A percentile compares a stretch with the other conserved stretches of the same genome.
phyloP scores from a whole-genome alignment of 73 alveolate genomes.

The Blepharisma japonicum region DNA sequence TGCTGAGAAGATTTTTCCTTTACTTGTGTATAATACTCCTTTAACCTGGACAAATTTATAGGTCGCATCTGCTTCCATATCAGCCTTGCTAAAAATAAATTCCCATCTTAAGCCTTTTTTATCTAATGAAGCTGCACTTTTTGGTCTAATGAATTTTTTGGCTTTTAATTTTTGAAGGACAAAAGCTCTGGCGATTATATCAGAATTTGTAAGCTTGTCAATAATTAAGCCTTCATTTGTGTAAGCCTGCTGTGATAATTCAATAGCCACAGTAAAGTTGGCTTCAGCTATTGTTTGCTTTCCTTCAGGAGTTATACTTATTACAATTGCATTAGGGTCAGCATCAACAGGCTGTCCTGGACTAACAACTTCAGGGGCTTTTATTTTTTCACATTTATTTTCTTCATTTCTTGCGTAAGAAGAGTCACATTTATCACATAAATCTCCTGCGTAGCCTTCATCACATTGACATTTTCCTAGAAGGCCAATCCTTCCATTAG shows the following conservation, averaged over 20 bases:
- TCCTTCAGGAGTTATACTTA: neutral
- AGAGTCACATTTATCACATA: neutral
- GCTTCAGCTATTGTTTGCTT: no score
- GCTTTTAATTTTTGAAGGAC: neutral
- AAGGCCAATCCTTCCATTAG: neutral
- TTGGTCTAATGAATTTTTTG: neutral
- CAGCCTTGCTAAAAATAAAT: neutral
- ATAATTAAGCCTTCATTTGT: neutral
- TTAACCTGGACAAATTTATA: constrained; percentile 7
- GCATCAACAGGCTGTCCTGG: neutral
- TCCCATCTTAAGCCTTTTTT: neutral
- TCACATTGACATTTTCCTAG: neutral
- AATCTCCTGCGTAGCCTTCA: neutral
- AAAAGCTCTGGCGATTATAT: neutral
- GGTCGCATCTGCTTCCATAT: neutral
- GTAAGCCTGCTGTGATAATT: neutral
- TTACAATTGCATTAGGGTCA: neutral
- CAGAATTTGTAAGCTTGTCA: neutral
- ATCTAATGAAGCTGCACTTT: neutral
- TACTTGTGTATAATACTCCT: neutral
- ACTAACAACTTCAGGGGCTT: neutral
- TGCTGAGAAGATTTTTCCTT: neutral
- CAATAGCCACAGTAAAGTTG: neutral
- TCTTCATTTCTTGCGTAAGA: neutral
- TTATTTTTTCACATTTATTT: neutral